A percentile compares a stretch with the other conserved stretches of the same genome.
These are phyloP conservation scores for Candida pini DNA, from an alignment of 805 yeast species.

Conservation along the genomic window DNA sequence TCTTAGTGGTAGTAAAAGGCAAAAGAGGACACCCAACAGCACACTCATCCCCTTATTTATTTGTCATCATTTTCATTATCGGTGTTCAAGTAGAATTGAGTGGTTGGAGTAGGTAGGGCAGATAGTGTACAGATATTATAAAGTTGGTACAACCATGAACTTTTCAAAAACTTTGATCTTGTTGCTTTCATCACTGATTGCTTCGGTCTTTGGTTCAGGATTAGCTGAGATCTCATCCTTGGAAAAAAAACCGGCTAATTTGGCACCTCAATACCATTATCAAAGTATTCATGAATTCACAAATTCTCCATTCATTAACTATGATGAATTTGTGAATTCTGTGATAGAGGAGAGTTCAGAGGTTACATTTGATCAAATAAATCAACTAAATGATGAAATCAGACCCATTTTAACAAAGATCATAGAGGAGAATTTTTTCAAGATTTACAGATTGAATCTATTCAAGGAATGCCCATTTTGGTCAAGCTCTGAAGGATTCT, in stretches of 20 bases:
- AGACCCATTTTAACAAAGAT: constrained; percentile 53
- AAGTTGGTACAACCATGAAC: too few species aligned
- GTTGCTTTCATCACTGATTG: not conserved
- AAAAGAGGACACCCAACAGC: too few species aligned
- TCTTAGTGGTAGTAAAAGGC: too few species aligned
- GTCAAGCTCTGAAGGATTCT: constrained; percentile 70
- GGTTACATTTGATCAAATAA: constrained; percentile 39
- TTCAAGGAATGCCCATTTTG: constrained; percentile 82
- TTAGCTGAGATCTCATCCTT: constrained; percentile 14
- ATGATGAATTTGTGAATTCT: constrained; percentile 16
- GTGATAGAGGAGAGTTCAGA: constrained; percentile 25
- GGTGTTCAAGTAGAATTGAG: not conserved
- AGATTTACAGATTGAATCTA: constrained; percentile 79
- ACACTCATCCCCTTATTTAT: not conserved
- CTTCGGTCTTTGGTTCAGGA: constrained; percentile 6
- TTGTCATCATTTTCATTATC: not conserved
- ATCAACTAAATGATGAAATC: constrained; percentile 44
- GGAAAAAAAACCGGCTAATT: constrained; percentile 18
- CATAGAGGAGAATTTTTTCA: constrained; percentile 74
- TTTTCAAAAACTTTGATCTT: too few species aligned
- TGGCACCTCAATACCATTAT: constrained; percentile 21
- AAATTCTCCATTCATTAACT: constrained; percentile 26
- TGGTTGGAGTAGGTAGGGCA: too few species aligned
- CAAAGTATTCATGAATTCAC: constrained; percentile 26
- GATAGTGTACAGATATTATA: too few species aligned